Base-by-base conservation (phyloP, 2,329 filamentous ascomycete species). In the Fusarium sambucinum region DNA sequence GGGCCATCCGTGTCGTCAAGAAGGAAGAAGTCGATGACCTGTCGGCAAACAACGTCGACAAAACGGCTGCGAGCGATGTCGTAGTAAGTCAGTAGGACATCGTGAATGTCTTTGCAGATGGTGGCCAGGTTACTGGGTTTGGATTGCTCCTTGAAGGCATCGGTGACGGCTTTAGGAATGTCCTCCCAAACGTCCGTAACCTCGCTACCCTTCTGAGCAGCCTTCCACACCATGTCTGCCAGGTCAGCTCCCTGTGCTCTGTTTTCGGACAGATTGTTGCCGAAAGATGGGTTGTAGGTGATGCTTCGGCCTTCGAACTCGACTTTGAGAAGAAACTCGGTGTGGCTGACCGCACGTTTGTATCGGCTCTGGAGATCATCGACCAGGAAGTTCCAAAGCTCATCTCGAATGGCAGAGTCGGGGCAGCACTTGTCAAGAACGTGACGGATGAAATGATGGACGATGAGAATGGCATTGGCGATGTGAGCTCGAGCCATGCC, bases 31-130 rank as follows among this genome's bases (percentile, higher is more conserved):
- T 86, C 83, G 3, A 86, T 78, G 0, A 83, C 86, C 65, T 91
- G 89, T 63, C 84, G 83, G 70, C 82, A 88, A 3, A 93, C 75
- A 5, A 81, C 84, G 68, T 92, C 90, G 3, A 90, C 83, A 59
- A 92, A 90, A 0, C 88, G 84, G 70, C 86, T 86, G 14, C 80
- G 81, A 0, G 88, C 82, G 2, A 90, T 84, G 27, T 86, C 82
- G 78, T 92, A 92, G 75, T 89, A 92, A 3, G 84, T 81, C 29
- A 81, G 75, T 0, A 92, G 79, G 2, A 86, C 84, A 60, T 91
- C 85, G 56, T 90, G 86, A 6, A 92, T 84, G 12, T 88, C 82
- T 33, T 85, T 79, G 5, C 81, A 68, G 1, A 77, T 75, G 40
- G 82, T 75, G 6, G 82, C 71, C 0, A 76, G 74, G 16, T 76